Evolutionary conservation across 805 yeast species (phyloP), one percentile per base, ranked within the genome.

Genomic region (Maudiozyma saulgeensis): DNA sequence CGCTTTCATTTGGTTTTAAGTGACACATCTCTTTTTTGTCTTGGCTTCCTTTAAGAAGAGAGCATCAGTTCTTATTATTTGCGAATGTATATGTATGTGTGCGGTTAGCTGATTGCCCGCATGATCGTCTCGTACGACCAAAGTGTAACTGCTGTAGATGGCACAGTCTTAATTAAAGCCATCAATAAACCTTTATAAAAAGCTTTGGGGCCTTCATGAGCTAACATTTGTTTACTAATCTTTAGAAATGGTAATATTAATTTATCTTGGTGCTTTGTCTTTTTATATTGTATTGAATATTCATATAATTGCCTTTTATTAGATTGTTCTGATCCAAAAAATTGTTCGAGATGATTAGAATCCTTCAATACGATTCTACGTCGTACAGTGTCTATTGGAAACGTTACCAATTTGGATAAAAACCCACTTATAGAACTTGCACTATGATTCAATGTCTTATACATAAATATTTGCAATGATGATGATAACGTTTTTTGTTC

Each of bases 381-480:
- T 11, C 96, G 72, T 2, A 90, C 62, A 0, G 95, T 79, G 63
- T 93, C 99, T 42, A 93, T 63, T 0, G 99, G 99, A 65, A 87
- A 93, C 0, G 87, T 81, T 0, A 80, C 54, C 0, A 81, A 76
- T 63, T 93, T 93, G 12, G 95, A 77, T 2, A 79, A 55, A 0
- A 80, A 71, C 0, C 97, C 98, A 0, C 96, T 96, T 0, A 79
- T 45, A 38, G 87, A 46, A 69, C 43, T 96, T 84, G 62, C 91
- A 77, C 35, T 77, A 50, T 6, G 82, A 79, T 56, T 81, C 82
- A 32, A 73, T 45, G 38, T 49, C 49, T n/a, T 54, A 39, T 23
- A 46, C 48, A 45, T 13, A 8, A 15, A n/a, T 35, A 35, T 35
- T 35, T 35, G 32, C 6, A 28, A 28, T 28, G 12, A 28, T 6